phyloP scores from a whole-genome alignment of 495 filamentous ascomycete species.

The Penicillium ochrochloron region DNA sequence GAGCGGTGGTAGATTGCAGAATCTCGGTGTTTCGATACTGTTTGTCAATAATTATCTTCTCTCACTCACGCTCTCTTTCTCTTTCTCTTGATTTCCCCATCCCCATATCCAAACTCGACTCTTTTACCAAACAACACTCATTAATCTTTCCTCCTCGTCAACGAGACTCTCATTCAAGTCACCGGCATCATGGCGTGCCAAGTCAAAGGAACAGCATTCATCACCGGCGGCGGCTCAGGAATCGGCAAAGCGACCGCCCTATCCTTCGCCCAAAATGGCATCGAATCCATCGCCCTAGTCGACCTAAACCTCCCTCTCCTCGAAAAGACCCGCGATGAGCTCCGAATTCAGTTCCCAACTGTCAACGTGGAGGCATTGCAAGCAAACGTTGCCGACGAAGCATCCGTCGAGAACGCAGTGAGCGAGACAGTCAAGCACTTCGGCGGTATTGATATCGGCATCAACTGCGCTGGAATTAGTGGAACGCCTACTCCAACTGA shows the following conservation, averaged over 20 bases:
- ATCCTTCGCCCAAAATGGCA: conserved; percentile 31
- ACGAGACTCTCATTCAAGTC: neutral
- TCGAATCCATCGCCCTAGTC: conserved; percentile 26
- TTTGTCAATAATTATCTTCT: neutral
- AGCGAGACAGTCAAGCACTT: conserved; percentile 29
- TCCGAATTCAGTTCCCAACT: conserved; percentile 14
- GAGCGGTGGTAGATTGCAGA: neutral
- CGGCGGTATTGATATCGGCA: conserved; percentile 56
- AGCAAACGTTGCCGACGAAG: conserved; percentile 31
- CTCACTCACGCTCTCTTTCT: neutral
- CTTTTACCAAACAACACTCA: neutral
- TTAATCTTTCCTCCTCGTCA: neutral
- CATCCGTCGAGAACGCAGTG: conserved; percentile 25
- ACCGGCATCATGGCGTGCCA: conserved; percentile 20
- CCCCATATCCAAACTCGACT: neutral
- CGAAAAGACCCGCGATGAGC: conserved; percentile 19
- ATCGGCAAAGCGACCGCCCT: conserved; percentile 34
- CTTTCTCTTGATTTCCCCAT: too few species aligned
- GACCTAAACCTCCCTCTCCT: conserved; percentile 30
- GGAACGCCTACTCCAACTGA: conserved; percentile 32
- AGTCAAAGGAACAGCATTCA: conserved; percentile 32
- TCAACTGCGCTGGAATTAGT: conserved; percentile 52
- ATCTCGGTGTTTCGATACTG: neutral
- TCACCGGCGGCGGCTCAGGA: conserved; percentile 33
- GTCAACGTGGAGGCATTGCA: conserved; percentile 20